Evolutionary conservation across 257 asterid genomes (phyloP), one percentile per base, ranked within the genome.

Genomic region (Solanum neorickii): DNA sequence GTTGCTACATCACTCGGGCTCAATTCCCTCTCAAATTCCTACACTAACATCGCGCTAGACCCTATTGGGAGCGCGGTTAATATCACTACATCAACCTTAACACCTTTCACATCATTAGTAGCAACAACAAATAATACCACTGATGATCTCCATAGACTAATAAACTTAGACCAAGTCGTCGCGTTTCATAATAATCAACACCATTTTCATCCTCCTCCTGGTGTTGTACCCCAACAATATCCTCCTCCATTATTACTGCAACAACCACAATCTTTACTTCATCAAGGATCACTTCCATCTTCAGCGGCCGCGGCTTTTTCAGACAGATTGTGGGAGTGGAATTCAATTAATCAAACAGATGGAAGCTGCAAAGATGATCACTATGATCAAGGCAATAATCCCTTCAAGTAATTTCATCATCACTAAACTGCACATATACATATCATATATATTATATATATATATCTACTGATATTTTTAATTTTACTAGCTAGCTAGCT

Each of bases 241-340:
- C 83, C 87, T 29, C 83, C 87, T 41, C 49, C 87, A 92, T 91
- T 86, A 70, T 92, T 88, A n/a, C 86, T 37, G 56, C 93, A 87
- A 47, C 86, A 84, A 25, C 87, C 75, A 82, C 76, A 59, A 25
- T 15, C 89, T 37, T 31, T 73, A 59, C 89, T 82, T 86, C 85
- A 87, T 3, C 91, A 69, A 3, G 92, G 92, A 7, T 42, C 95
- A 14, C 52, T 88, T 85, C 96, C 85, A 85, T 25, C 37, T 6
- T 74, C 87, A 0, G 23, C 87, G 2, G 75, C 74, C 0, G 90
- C 89, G 9, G 88, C 89, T 37, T 93, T 91, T 76, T 49, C 94
- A 1, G 98, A 94, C 47, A 91, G 95, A 83, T 80, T 95, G 90
- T 97, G 99, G 99, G 99, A 95, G 59, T 96, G 99, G 99, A 94